phyloP scores from a whole-genome alignment of 2,329 filamentous ascomycete genomes.

The Pyricularia sp. region DNA sequence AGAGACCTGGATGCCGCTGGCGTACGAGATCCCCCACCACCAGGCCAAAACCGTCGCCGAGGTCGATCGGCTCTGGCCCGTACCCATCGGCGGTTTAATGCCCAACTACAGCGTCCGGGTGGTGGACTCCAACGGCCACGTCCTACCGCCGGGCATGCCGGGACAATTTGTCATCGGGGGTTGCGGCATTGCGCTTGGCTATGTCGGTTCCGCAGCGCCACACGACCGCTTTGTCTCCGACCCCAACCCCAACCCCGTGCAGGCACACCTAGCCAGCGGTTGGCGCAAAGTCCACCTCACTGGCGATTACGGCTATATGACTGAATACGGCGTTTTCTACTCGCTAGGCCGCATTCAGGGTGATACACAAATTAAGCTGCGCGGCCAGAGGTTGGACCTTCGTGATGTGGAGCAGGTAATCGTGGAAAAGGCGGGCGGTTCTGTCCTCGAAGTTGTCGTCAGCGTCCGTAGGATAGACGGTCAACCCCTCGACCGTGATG shows the following conservation, averaged over 20 bases:
- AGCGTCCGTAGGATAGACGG: background rate
- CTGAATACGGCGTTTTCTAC: background rate
- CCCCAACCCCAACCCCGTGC: background rate
- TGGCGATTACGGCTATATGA: constrained; percentile 1
- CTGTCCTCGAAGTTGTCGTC: background rate
- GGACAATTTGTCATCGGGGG: background rate
- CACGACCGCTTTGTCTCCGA: background rate
- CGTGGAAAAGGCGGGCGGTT: background rate
- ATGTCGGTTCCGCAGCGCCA: background rate
- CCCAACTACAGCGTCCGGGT: constrained; percentile 1
- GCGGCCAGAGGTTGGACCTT: constrained; percentile 1
- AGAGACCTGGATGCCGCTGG: background rate
- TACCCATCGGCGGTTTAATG: background rate
- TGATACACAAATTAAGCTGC: constrained; percentile 2
- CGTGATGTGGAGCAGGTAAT: background rate
- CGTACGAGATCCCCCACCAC: background rate
- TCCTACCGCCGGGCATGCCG: background rate
- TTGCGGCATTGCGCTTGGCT: background rate
- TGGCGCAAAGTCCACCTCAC: background rate
- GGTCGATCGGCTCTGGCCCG: background rate
- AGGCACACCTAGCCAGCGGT: background rate
- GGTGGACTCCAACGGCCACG: background rate
- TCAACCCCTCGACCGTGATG: background rate
- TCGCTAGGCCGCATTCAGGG: background rate
- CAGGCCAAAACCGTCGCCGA: background rate